These are phyloP conservation scores for Halenospora varia DNA, from an alignment of 495 filamentous ascomycete species.

Conservation along the genomic window DNA sequence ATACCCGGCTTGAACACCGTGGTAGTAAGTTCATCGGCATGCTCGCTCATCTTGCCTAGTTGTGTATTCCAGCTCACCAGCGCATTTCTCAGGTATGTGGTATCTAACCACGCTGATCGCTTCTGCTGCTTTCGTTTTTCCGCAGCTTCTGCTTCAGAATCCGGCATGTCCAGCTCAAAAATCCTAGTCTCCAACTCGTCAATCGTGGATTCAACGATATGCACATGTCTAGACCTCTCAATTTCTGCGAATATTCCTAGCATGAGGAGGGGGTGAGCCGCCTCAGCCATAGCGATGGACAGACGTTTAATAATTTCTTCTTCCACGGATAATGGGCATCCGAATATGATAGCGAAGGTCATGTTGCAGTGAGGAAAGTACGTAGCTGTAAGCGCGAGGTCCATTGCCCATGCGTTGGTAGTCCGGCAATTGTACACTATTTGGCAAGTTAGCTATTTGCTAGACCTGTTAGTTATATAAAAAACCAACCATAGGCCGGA, in stretches of 20 bases:
- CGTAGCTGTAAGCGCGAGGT: conserved; percentile 29
- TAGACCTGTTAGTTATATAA: not conserved
- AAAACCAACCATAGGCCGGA: conserved; percentile 1
- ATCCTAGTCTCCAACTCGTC: conserved; percentile 26
- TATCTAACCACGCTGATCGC: conserved; percentile 24
- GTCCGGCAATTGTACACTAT: conserved; percentile 28
- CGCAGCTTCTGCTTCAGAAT: conserved; percentile 5
- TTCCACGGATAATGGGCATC: conserved; percentile 19
- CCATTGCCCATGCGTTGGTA: conserved; percentile 26
- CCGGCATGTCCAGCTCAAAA: conserved; percentile 19
- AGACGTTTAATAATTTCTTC: conserved; percentile 21
- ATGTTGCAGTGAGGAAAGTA: conserved; percentile 23
- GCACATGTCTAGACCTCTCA: conserved; percentile 21
- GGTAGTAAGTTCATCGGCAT: conserved; percentile 16
- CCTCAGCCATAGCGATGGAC: conserved; percentile 5
- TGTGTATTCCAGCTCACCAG: conserved; percentile 27
- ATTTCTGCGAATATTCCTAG: conserved; percentile 29
- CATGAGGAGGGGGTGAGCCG: conserved; percentile 27
- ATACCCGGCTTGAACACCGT: conserved; percentile 2
- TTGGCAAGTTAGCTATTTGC: not conserved
- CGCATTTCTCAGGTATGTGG: conserved; percentile 22
- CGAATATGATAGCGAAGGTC: conserved; percentile 28
- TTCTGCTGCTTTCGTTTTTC: conserved; percentile 20
- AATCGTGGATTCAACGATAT: conserved; percentile 22
- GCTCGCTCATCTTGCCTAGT: conserved; percentile 22